Conservation (phyloP, 2,329 filamentous ascomycete species). For the Cytospora paraplurivora region DNA sequence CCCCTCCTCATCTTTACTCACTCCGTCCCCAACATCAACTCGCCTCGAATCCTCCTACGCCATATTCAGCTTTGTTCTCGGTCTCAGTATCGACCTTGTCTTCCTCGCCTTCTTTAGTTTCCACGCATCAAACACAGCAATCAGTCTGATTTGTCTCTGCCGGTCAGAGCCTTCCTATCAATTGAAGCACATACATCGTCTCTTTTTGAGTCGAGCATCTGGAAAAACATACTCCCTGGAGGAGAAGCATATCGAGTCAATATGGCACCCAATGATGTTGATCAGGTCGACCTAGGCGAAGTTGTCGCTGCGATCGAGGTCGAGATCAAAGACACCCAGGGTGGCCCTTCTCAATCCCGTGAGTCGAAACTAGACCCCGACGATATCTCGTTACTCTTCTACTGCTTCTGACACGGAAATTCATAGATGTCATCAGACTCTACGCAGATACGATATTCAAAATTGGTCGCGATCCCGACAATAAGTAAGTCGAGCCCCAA, state of each 20-base stretch:
- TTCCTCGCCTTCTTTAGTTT: background rate
- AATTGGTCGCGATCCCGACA: conserved; percentile 35
- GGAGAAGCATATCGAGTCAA: background rate
- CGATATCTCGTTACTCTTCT: background rate
- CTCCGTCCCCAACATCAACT: no score
- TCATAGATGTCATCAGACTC: background rate
- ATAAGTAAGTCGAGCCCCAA: conserved; percentile 32
- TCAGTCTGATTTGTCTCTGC: conserved; percentile 4
- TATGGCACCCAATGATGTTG: conserved; percentile 9
- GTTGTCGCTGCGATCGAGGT: conserved; percentile 13
- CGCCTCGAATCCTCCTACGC: background rate
- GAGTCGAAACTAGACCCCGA: background rate
- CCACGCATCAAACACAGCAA: conserved; percentile 5
- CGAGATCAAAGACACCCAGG: background rate
- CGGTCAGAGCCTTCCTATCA: conserved; percentile 11
- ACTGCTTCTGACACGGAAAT: background rate
- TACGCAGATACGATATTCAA: conserved; percentile 26
- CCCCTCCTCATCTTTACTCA: no score
- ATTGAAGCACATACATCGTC: background rate
- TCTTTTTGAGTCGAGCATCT: background rate
- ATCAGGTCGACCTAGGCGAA: background rate
- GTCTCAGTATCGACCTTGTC: background rate
- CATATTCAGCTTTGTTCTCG: background rate
- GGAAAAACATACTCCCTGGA: background rate
- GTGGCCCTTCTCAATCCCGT: background rate